Percentiles rank a stretch among this genome's conserved stretches.
Conservation (phyloP, 176 grass and related monocot species). For the Themeda triandra region DNA sequence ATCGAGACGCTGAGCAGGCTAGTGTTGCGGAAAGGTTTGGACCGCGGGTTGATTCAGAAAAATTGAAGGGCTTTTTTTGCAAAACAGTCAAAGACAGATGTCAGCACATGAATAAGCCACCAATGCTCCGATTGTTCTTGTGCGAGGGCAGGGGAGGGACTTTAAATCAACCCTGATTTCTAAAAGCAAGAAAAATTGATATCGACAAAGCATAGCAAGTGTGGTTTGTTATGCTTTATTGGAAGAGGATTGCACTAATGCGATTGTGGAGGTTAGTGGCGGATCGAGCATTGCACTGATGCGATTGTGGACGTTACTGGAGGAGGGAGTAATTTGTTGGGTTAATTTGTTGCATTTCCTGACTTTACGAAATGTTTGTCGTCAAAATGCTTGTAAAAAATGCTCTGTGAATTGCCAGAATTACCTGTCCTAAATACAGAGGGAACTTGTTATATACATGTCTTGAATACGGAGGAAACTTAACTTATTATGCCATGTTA, state of each 20-base stretch:
- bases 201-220: constrained; percentile 88
- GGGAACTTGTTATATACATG: constrained; percentile 60
- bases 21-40: no score
- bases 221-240: constrained; percentile 90
- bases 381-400: constrained; percentile 58
- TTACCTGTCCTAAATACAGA: constrained; percentile 43
- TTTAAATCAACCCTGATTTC: no score
- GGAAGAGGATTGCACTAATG: no score
- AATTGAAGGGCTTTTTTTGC: no score
- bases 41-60: no score
- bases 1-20: no score
- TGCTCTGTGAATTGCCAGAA: constrained; percentile 68
- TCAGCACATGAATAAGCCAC: no score
- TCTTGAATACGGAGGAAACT: constrained; percentile 57
- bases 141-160: no score
- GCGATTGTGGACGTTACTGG: constrained; percentile 67
- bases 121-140: no score
- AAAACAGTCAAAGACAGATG: no score
- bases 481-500: no score
- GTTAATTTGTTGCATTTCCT: constrained; percentile 31
- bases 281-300: constrained; percentile 79
- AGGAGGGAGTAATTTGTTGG: background rate
- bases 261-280: constrained; percentile 26
- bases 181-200: constrained; percentile 48
- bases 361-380: constrained; percentile 95